Percentiles rank a stretch among this genome's conserved stretches.
These are phyloP conservation scores for Podila epicladia DNA, from an alignment of 192 early-diverging fungal species.

Conservation along the genomic window DNA sequence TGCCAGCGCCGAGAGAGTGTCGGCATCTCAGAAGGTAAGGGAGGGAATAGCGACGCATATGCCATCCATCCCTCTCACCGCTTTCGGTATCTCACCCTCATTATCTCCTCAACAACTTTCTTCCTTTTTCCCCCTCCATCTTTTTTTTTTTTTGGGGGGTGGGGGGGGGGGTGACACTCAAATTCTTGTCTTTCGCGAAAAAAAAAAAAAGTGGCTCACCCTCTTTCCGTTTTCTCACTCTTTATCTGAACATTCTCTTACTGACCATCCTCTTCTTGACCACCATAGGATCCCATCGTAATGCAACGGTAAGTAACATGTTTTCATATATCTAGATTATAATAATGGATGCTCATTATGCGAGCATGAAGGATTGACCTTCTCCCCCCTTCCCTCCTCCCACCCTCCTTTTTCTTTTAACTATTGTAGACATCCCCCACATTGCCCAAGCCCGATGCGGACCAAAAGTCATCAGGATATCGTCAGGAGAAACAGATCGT, in stretches of 20 bases:
- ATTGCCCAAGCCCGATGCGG: too few species aligned
- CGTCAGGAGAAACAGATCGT: too few species aligned
- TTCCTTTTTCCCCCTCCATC: too few species aligned
- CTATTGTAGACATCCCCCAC: too few species aligned
- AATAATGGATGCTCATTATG: not conserved
- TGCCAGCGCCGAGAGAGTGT: constrained; percentile 35
- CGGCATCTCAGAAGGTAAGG: constrained; percentile 18
- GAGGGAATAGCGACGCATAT: not conserved
- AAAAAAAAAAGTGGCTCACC: not conserved
- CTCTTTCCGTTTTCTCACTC: not conserved
- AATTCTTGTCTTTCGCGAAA: not conserved
- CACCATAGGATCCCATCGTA: not conserved
- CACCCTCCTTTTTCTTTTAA: too few species aligned
- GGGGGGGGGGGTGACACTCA: too few species aligned
- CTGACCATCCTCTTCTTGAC: not conserved
- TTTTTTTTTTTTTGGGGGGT: not conserved
- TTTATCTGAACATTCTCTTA: not conserved
- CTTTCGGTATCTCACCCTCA: too few species aligned
- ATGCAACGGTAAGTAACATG: not conserved
- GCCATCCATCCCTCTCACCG: too few species aligned
- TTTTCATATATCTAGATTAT: not conserved
- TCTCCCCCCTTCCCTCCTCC: too few species aligned
- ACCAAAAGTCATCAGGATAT: too few species aligned
- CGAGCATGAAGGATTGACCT: too few species aligned
- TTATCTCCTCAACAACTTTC: too few species aligned